phyloP scores from a whole-genome alignment of 257 asterid species.

The Solanum pinnatisectum region DNA sequence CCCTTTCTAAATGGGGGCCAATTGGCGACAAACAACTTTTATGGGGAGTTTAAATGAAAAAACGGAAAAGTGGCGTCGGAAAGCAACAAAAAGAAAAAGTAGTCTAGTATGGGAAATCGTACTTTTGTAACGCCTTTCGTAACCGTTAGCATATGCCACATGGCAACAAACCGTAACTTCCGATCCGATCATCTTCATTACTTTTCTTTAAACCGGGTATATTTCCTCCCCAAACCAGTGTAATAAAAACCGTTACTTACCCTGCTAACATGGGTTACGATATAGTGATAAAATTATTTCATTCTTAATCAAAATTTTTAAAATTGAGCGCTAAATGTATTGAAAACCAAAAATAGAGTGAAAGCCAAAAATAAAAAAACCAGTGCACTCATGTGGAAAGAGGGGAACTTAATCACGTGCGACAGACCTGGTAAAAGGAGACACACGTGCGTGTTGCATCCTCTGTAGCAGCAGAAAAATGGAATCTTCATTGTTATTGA shows the following conservation, averaged over 20 bases:
- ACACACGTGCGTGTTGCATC: slow-evolving; percentile 50
- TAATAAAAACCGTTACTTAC: neutral
- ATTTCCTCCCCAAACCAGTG: neutral
- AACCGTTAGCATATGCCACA: slow-evolving; percentile 9
- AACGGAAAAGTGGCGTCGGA: neutral
- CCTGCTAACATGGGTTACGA: neutral
- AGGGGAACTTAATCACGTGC: slow-evolving; percentile 28
- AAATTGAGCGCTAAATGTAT: too few relatives aligned
- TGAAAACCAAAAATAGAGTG: too few relatives aligned
- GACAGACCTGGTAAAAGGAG: slow-evolving; percentile 10
- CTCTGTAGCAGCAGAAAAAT: slow-evolving; percentile 17
- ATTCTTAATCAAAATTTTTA: too few relatives aligned
- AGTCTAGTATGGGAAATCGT: slow-evolving; percentile 1
- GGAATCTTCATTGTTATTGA: neutral
- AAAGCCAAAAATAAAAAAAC: neutral
- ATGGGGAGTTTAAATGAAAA: neutral
- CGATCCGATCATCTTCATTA: neutral
- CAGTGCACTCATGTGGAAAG: slow-evolving; percentile 14
- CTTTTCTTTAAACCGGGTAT: neutral
- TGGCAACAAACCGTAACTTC: slow-evolving; percentile 12
- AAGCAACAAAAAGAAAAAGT: slow-evolving; percentile 1
- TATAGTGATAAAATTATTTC: too few relatives aligned
- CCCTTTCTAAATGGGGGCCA: neutral
- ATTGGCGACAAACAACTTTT: neutral
- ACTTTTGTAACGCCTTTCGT: neutral